Base-by-base conservation (phyloP, 495 filamentous ascomycete genomes). In the Podospora pseudopauciseta region DNA sequence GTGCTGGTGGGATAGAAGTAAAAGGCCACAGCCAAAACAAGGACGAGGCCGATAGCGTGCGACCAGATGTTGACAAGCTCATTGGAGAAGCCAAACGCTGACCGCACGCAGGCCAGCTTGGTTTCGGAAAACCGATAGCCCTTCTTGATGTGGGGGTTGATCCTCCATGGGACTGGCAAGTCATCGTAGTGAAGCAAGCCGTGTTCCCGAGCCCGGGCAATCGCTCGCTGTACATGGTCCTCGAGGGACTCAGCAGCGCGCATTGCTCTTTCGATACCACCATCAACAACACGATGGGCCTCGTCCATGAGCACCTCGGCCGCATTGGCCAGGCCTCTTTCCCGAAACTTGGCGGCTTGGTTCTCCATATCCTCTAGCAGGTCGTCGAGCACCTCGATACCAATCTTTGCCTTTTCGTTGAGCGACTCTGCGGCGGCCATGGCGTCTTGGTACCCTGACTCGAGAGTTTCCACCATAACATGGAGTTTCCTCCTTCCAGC, bases 61-160 rank as follows among this genome's bases (percentile, higher is more conserved):
- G 93, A 92, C 96, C 96, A 99, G 73, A 99, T 99, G 78, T 99
- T 99, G 80, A 97, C 89, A 60, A 90, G 83, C 78, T 99, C 95
- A 77, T 99, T 99, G 64, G 91, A 94, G 70, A 93, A 83, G 32
- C 85, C 81, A 74, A 97, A 92, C 65, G 91, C 86, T 5, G 93
- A 97, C 23, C 86, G 85, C 53, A 98, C 80, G 75, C 94, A 98
- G 57, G 91, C 94, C 63, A 92, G 74, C 76, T 96, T 96, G 62
- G 89, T 90, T 66, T 94, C 89, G 65, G 86, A 91, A 81, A 99
- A 99, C 53, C 95, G 94, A 75, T 99, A 99, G 44, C 95, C 95
- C 13, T 83, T 84, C 26, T 88, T 80, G 76, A 99, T 98, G 79
- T 98, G 92, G 5, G 94, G 93, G 78, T 99, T 99, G 66, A 97